Conservation (phyloP, 2,329 filamentous ascomycete genomes). For the Exutisphaerella laricina region DNA sequence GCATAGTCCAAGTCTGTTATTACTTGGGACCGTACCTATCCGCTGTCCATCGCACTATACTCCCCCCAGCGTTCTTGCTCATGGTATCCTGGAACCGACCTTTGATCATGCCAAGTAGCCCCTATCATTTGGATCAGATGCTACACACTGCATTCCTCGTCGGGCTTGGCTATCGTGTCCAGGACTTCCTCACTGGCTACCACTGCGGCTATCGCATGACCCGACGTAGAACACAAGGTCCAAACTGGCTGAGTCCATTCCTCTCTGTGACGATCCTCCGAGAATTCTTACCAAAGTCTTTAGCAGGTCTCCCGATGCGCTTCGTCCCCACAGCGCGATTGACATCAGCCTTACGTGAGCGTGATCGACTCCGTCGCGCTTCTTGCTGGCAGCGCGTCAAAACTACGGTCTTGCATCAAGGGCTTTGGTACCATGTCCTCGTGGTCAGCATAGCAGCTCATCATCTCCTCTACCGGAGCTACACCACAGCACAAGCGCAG, state of each 20-base stretch:
- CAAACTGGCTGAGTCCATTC: not conserved
- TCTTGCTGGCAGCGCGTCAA: constrained; percentile 1
- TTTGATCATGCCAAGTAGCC: not conserved
- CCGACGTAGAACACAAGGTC: constrained; percentile 2
- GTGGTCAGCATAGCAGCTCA: constrained; percentile 2
- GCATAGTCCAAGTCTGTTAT: constrained; percentile 4
- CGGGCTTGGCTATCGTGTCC: not conserved
- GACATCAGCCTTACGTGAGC: constrained; percentile 8
- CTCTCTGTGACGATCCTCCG: not conserved
- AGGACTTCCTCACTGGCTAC: constrained; percentile 4
- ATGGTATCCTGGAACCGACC: not conserved
- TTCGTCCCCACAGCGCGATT: constrained; percentile 3
- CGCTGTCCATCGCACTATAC: not conserved
- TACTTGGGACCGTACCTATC: constrained; percentile 5
- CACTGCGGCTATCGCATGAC: constrained; percentile 7
- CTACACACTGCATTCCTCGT: not conserved
- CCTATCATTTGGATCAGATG: not conserved
- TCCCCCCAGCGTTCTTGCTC: not conserved
- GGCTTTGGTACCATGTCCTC: constrained; percentile 8
- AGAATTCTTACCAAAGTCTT: constrained; percentile 3
- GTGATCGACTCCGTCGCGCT: constrained; percentile 1
- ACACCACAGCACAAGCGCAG: not conserved
- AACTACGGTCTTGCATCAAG: constrained; percentile 1
- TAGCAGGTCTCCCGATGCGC: constrained; percentile 6
- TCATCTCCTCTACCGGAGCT: not conserved